A percentile compares a stretch with the other conserved stretches of the same genome.
phyloP scores from a whole-genome alignment of 2,329 filamentous ascomycete genomes.

The Monosporascus sp. region DNA sequence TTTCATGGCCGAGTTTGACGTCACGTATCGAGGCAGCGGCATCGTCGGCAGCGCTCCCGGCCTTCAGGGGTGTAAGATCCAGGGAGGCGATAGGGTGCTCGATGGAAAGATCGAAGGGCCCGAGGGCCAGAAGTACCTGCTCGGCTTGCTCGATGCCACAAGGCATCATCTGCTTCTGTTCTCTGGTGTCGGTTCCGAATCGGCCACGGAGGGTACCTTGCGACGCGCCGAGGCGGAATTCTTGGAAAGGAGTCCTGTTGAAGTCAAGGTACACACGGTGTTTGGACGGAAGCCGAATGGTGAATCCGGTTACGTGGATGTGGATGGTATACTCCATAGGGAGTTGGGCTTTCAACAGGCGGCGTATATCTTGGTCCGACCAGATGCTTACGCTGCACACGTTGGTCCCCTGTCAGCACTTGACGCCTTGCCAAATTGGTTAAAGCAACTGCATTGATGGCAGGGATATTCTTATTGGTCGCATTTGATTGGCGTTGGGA shows the following conservation, averaged over 20 bases:
- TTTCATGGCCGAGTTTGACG: slow-evolving; percentile 34
- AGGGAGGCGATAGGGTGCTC: slow-evolving; percentile 42
- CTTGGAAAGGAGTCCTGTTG: slow-evolving; percentile 3
- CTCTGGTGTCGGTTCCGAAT: slow-evolving; percentile 13
- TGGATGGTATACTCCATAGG: slow-evolving; percentile 16
- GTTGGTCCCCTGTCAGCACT: slow-evolving; percentile 18
- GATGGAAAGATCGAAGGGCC: slow-evolving; percentile 23
- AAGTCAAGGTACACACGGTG: slow-evolving; percentile 16
- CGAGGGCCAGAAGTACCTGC: slow-evolving; percentile 16
- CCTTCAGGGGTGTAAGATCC: slow-evolving; percentile 27
- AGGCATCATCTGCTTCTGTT: slow-evolving; percentile 23
- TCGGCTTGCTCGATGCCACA: slow-evolving; percentile 14
- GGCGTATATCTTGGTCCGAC: slow-evolving; percentile 22
- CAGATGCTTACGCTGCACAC: slow-evolving; percentile 24
- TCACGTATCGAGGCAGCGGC: slow-evolving; percentile 33
- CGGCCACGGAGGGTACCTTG: slow-evolving; percentile 11
- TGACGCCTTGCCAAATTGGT: slow-evolving; percentile 9
- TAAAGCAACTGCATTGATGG: neutral
- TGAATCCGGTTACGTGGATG: slow-evolving; percentile 14
- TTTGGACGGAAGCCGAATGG: slow-evolving; percentile 7
- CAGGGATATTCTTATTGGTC: neutral
- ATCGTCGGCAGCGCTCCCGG: slow-evolving; percentile 24
- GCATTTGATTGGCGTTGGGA: neutral
- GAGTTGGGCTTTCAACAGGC: slow-evolving; percentile 16
- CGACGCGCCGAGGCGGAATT: slow-evolving; percentile 12